Percentiles rank a stretch among this genome's conserved stretches.
Conservation (phyloP, 2,329 filamentous ascomycete genomes). For the Pseudogymnoascus sp. region DNA sequence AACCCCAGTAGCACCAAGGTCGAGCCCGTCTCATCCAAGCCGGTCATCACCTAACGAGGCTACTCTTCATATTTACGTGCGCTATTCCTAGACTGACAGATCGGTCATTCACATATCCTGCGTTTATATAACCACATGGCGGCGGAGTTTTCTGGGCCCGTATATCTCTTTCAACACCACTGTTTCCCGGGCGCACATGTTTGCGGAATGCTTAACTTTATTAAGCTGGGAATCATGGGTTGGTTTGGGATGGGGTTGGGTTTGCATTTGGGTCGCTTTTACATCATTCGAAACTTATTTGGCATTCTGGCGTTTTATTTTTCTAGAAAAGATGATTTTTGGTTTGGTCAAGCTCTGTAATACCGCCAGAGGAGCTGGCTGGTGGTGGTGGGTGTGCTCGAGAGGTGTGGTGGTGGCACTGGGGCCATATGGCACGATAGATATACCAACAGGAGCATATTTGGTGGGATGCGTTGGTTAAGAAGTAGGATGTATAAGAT, state of each 20-base stretch:
- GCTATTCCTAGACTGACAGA: background rate
- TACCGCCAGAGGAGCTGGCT: background rate
- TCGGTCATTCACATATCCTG: background rate
- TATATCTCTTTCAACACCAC: background rate
- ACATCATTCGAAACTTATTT: background rate
- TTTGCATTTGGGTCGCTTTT: background rate
- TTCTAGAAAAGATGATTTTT: slow-evolving; percentile 3
- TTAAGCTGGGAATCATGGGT: background rate
- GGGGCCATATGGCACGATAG: background rate
- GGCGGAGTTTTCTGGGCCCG: background rate
- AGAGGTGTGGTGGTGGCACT: background rate
- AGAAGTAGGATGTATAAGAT: background rate
- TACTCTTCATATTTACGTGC: background rate
- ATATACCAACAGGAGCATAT: slow-evolving; percentile 5
- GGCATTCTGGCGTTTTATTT: slow-evolving; percentile 1
- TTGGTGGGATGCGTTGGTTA: background rate
- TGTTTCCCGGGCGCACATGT: background rate
- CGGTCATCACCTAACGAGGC: background rate
- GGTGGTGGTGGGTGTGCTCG: background rate
- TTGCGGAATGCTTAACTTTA: background rate
- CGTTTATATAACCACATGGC: slow-evolving; percentile 6
- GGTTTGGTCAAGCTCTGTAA: background rate
- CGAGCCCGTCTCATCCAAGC: background rate
- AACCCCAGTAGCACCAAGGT: background rate
- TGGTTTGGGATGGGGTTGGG: background rate